Conservation (phyloP, 257 asterid genomes). For the Solanum verrucosum region DNA sequence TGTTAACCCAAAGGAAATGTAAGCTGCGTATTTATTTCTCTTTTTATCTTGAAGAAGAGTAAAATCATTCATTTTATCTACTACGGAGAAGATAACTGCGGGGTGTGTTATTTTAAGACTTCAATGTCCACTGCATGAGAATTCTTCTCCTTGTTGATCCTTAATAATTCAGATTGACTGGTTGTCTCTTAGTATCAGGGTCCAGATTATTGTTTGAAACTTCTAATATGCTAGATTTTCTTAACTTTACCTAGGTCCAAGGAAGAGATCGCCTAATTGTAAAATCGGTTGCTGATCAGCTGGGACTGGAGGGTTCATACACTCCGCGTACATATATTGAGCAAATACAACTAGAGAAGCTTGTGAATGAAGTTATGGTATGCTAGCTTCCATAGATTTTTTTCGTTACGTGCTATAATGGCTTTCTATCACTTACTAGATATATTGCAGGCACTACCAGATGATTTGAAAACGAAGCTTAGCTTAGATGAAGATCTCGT, state of each 20-base stretch:
- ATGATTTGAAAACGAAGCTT: slow-evolving; percentile 83
- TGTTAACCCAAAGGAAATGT: neutral
- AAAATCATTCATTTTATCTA: neutral
- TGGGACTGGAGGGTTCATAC: slow-evolving; percentile 83
- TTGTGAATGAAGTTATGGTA: slow-evolving; percentile 93
- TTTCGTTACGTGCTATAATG: neutral
- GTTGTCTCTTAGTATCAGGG: neutral
- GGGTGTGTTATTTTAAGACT: neutral
- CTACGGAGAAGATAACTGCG: neutral
- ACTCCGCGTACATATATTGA: slow-evolving; percentile 88
- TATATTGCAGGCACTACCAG: slow-evolving; percentile 76
- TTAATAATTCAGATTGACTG: neutral
- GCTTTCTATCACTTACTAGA: slow-evolving; percentile 12
- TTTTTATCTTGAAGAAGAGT: neutral
- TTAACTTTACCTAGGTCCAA: slow-evolving; percentile 55
- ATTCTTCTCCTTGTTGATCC: neutral
- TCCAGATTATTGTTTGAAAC: neutral
- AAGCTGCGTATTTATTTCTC: neutral
- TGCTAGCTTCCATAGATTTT: slow-evolving; percentile 11
- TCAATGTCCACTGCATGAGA: neutral
- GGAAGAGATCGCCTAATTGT: slow-evolving; percentile 77
- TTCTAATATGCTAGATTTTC: neutral
- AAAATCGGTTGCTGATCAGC: slow-evolving; percentile 62
- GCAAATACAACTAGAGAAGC: slow-evolving; percentile 96
- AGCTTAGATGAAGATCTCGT: slow-evolving; percentile 80